Evolutionary conservation across 495 filamentous ascomycete genomes (phyloP), one percentile per base, ranked within the genome.

Genomic region (Xylaria venustula): DNA sequence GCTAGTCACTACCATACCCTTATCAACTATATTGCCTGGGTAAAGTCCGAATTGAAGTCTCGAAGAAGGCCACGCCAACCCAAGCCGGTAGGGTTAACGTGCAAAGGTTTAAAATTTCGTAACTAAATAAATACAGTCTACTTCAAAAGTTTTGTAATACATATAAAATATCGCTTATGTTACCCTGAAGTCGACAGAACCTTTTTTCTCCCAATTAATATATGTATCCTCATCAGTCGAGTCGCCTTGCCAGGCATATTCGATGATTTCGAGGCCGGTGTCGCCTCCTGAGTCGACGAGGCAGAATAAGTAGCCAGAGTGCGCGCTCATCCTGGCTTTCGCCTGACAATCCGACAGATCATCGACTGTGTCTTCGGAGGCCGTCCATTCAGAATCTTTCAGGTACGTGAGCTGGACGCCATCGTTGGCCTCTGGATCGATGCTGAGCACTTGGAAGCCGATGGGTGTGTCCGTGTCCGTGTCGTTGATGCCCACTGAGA

Each of bases 401-500:
- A 64, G 59, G 37, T 69, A 69, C 2, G 69, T 69, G 34, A 69
- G 19, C 25, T 65, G 64, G n/a, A 71, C 66, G 4, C 67, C 69
- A 28, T 67, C 64, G 28, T 42, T 34, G 2, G 51, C 52, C 1
- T 58, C 60, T 1, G 69, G 69, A 20, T 71, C 69, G 25, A 64
- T 62, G 25, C 66, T 69, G 7, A 71, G 57, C 3, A 71, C 64
- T 28, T 71, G 69, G 58, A 71, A 69, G n/a, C 69, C 67, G 3
- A 69, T 37, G 14, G 64, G 64, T 2, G 66, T 67, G 48, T 51
- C 25, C 41, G 62, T 46, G 22, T 61, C 22, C 14, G 62, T 65
- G 62, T 71, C 69, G 49, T 71, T 71, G 48, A 57, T 69, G 3
- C 66, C 69, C 0, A 67, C 69, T 40, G 69, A 67, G 60, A 71